Conservation (phyloP, 1,284 basidiomycete species). For the Puccinia novopanici region DNA sequence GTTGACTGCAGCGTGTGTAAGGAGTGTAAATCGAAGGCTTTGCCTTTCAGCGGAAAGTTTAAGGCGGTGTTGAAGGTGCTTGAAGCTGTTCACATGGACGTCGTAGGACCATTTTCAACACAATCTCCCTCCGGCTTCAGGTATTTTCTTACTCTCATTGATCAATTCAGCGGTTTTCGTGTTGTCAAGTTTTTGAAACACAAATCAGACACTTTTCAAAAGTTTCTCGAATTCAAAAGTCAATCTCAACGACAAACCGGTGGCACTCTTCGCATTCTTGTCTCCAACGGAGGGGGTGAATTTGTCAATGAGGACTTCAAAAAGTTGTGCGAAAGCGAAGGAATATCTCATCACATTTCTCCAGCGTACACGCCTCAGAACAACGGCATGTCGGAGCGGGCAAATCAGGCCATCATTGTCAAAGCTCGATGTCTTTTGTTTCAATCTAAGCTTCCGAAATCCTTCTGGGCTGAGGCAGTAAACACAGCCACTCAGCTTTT, state of each 20-base stretch:
- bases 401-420: conserved; percentile 7
- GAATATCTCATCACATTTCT: neutral
- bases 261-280: neutral
- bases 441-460: neutral
- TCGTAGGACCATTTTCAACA: neutral
- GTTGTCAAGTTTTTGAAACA: neutral
- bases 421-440: conserved; percentile 6
- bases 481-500: neutral
- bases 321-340: neutral
- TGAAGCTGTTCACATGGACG: neutral
- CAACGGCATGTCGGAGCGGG: neutral
- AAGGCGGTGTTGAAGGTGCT: neutral
- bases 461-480: conserved; percentile 31
- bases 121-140: too few relatives aligned
- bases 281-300: conserved; percentile 28
- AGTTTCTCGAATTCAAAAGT: conserved; percentile 3
- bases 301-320: conserved; percentile 17
- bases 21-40: neutral
- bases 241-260: neutral
- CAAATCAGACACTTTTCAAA: neutral
- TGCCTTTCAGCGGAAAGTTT: neutral
- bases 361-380: conserved; percentile 21
- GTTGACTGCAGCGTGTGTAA: neutral
- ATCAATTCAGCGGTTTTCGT: too few relatives aligned
- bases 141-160: too few relatives aligned